These are phyloP conservation scores for Colletotrichum acutatum DNA, from an alignment of 2,329 filamentous ascomycete species.

Conservation along the genomic window DNA sequence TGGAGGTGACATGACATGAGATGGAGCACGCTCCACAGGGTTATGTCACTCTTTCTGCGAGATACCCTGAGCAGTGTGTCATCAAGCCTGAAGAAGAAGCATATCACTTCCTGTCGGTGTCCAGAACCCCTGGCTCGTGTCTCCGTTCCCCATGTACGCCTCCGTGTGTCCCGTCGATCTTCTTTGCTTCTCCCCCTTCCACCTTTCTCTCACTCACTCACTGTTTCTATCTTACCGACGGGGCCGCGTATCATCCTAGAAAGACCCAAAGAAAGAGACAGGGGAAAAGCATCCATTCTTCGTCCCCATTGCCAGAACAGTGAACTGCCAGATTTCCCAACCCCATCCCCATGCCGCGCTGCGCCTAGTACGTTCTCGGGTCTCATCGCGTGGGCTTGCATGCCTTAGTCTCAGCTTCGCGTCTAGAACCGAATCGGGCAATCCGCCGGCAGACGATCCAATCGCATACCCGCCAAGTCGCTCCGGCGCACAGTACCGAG, in stretches of 20 bases:
- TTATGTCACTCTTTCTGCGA: conserved; percentile 30
- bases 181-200: neutral
- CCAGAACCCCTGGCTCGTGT: neutral
- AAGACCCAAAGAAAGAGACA: neutral
- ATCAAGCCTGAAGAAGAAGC: neutral
- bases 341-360: too few species aligned
- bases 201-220: neutral
- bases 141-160: neutral
- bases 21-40: conserved; percentile 17
- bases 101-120: conserved; percentile 1
- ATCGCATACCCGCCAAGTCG: conserved; percentile 30
- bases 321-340: neutral
- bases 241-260: neutral
- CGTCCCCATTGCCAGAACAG: neutral
- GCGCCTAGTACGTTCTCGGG: conserved; percentile 10
- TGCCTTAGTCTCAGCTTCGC: conserved; percentile 30
- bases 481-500: conserved; percentile 32
- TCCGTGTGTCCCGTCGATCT: neutral
- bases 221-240: too few species aligned
- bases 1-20: neutral
- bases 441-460: conserved; percentile 27
- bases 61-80: conserved; percentile 6
- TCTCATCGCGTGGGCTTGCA: conserved; percentile 26
- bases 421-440: conserved; percentile 35
- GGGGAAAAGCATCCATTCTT: neutral